Evolutionary conservation across 192 early-diverging fungal species (phyloP).

Genomic region (Backusella luteola): DNA sequence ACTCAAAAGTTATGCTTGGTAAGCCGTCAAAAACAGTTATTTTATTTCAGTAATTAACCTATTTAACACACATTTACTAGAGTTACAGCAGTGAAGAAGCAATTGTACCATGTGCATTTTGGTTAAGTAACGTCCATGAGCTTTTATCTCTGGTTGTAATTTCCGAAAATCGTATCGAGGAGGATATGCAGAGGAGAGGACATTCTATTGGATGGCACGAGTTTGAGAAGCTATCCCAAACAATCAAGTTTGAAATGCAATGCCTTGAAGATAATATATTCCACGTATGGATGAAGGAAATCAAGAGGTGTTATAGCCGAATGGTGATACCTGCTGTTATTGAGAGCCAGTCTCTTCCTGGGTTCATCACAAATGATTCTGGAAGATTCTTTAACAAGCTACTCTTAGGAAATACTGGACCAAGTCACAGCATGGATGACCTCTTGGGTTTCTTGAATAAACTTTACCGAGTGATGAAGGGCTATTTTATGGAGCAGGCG

Average conservation of each 20-base stretch:
- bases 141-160: constrained; percentile 82
- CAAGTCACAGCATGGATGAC: constrained; percentile 91
- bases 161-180: constrained; percentile 65
- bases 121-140: constrained; percentile 96
- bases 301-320: constrained; percentile 90
- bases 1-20: constrained; percentile 69
- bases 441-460: constrained; percentile 89
- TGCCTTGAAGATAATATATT: constrained; percentile 90
- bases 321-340: constrained; percentile 96
- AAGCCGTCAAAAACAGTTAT: background rate
- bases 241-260: constrained; percentile 87
- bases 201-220: constrained; percentile 60
- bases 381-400: constrained; percentile 87
- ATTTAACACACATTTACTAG: constrained; percentile 24
- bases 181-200: constrained; percentile 62
- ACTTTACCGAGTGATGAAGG: constrained; percentile 89
- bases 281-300: constrained; percentile 94
- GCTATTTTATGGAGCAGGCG: constrained; percentile 91
- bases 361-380: constrained; percentile 90
- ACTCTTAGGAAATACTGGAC: constrained; percentile 70
- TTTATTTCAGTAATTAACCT: background rate
- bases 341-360: constrained; percentile 92
- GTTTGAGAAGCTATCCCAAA: constrained; percentile 76
- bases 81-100: constrained; percentile 77
- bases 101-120: constrained; percentile 78